Percentiles rank a stretch among this genome's conserved stretches.
phyloP scores from a whole-genome alignment of 495 filamentous ascomycete species.

The Penicillium verhagenii region DNA sequence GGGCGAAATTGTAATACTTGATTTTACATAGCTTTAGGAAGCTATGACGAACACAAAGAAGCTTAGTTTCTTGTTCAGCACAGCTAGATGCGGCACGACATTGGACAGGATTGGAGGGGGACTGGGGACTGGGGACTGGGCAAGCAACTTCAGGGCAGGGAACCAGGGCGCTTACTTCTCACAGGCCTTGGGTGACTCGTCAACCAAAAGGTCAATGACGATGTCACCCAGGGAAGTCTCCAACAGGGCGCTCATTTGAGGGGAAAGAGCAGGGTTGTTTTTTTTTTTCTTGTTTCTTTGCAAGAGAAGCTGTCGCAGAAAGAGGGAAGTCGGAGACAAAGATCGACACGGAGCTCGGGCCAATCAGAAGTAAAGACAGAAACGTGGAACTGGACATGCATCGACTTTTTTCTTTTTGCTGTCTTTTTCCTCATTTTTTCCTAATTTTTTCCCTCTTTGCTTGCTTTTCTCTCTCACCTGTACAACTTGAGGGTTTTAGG shows the following conservation, averaged over 20 bases:
- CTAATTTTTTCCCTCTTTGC: too few species aligned
- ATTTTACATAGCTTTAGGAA: constrained; percentile 97
- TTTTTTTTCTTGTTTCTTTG: not conserved
- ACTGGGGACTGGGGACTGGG: not conserved
- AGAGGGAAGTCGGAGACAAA: not conserved
- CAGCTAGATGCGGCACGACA: constrained; percentile 21
- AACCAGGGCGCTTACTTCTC: constrained; percentile 68
- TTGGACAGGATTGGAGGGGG: not conserved
- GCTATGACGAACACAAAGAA: constrained; percentile 49
- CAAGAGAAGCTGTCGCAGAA: not conserved
- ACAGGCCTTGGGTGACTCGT: constrained; percentile 83
- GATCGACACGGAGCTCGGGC: constrained; percentile 26
- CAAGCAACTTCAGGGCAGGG: not conserved
- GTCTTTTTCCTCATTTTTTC: too few species aligned
- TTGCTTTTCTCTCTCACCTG: too few species aligned
- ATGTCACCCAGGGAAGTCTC: constrained; percentile 92
- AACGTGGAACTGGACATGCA: not conserved
- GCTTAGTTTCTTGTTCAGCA: constrained; percentile 55
- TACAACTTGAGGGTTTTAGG: constrained; percentile 6
- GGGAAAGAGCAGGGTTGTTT: not conserved
- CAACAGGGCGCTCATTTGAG: constrained; percentile 71
- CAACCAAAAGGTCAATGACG: constrained; percentile 84
- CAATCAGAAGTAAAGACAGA: constrained; percentile 11
- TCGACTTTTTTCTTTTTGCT: not conserved
- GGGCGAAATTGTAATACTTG: constrained; percentile 98